A percentile compares a stretch with the other conserved stretches of the same genome.
Evolutionary conservation across 164 flowering plant species (phyloP).

Genomic region (Magnolia sinica): DNA sequence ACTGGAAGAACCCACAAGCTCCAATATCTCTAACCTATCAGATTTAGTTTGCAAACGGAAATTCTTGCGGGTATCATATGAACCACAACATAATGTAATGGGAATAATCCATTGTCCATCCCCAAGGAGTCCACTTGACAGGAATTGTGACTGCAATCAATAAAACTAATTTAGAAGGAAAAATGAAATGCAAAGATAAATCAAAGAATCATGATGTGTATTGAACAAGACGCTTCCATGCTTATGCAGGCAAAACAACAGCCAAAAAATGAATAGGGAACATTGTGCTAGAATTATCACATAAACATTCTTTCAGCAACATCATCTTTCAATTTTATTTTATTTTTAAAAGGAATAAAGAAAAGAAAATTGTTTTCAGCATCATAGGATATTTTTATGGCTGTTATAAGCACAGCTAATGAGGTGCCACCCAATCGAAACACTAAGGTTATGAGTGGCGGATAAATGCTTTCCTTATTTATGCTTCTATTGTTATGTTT

Average conservation of each 20-base stretch:
- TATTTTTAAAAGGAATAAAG: no score
- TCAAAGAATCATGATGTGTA: neutral
- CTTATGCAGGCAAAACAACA: neutral
- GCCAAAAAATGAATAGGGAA: slow-evolving; percentile 3
- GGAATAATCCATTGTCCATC: slow-evolving; percentile 97
- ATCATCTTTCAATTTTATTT: no score
- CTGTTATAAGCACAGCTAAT: no score
- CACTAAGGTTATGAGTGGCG: no score
- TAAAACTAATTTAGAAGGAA: neutral
- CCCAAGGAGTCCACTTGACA: slow-evolving; percentile 71
- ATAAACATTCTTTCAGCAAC: no score
- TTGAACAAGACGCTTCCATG: neutral
- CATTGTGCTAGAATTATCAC: slow-evolving; percentile 35
- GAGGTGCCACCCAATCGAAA: no score
- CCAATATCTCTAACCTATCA: slow-evolving; percentile 40
- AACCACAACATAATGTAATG: slow-evolving; percentile 71
- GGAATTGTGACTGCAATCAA: slow-evolving; percentile 70
- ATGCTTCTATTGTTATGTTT: no score
- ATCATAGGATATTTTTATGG: no score
- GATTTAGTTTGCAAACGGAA: slow-evolving; percentile 53
- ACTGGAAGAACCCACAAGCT: slow-evolving; percentile 29
- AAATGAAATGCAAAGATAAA: neutral
- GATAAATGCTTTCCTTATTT: no score
- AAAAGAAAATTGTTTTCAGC: no score
- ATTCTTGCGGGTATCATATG: slow-evolving; percentile 59